Evolutionary conservation across 306 rosid genomes (phyloP), one percentile per base, ranked within the genome.

Genomic region (Mucuna pruriens): DNA sequence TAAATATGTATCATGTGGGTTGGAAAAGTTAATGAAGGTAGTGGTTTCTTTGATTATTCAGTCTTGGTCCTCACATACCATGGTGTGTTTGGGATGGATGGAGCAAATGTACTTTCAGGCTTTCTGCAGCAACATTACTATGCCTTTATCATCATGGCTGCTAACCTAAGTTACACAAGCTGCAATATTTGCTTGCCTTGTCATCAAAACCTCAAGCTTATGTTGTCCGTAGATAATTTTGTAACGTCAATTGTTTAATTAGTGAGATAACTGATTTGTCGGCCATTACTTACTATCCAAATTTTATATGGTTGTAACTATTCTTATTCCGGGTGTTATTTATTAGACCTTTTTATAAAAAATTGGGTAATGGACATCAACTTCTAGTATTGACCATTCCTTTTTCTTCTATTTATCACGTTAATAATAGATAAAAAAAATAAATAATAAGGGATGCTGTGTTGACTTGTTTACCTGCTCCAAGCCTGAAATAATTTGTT

Each of bases 51-150:
- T 55, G 82, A 80, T 69, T 74, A 58, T 82, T 64, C 61, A 51
- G 78, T 45, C 25, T 81, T 26, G 79, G 63, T 55, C 62, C 86
- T 65, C 66, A 31, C 67, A 77, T 51, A 40, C 75, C 58, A 5
- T 40, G 54, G 75, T 63, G 83, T 79, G 48, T 49, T 69, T 48
- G 65, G 72, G 74, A 31, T 65, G 81, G 85, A 29, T 29, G 31
- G 65, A 60, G 83, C 70, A 68, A 40, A 54, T 74, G 74, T 68
- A 79, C 83, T 69, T 73, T 19, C 67, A 31, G 81, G 81, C 85
- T 83, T 81, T 79, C 39, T 85, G 85, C 86, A 65, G 84, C 88
- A 76, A 71, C 83, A 62, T 88, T 78, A 12, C 73, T 31, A 29
- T 70, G 77, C 46, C 80, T 76, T 74, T 48, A 77, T 73, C 36